These are phyloP conservation scores for Metschnikowia cubensis DNA, from an alignment of 805 yeast species.

Conservation along the genomic window DNA sequence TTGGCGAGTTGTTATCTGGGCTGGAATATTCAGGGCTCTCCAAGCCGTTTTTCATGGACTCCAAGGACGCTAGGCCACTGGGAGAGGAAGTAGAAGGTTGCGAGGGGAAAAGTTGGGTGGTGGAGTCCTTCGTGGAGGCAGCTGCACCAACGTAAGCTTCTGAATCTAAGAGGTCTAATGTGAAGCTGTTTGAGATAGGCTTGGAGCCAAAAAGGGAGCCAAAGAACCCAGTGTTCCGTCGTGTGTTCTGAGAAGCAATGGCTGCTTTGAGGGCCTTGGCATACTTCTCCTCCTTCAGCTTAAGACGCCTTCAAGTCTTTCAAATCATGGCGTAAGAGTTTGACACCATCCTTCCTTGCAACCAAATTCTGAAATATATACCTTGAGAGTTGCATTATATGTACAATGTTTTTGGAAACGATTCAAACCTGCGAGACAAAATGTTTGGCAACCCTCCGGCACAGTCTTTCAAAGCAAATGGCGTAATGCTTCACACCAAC, in stretches of 20 bases:
- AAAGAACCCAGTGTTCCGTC: constrained; percentile 26
- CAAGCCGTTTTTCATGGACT: neutral
- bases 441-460: too few relatives aligned
- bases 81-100: neutral
- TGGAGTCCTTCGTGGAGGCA: neutral
- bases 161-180: constrained; percentile 7
- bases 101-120: neutral
- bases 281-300: constrained; percentile 37
- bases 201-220: constrained; percentile 28
- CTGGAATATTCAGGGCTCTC: neutral
- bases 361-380: too few relatives aligned
- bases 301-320: too few relatives aligned
- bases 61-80: neutral
- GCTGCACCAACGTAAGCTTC: neutral
- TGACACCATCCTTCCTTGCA: too few relatives aligned
- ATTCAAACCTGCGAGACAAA: too few relatives aligned
- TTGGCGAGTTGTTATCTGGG: neutral
- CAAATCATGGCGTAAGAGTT: too few relatives aligned
- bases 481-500: too few relatives aligned
- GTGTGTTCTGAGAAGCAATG: constrained; percentile 19
- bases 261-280: constrained; percentile 30
- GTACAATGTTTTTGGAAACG: too few relatives aligned
- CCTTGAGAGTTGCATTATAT: too few relatives aligned
- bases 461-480: too few relatives aligned
- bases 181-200: constrained; percentile 13